A percentile compares a stretch with the other conserved stretches of the same genome.
Evolutionary conservation across 148 eudicot species (phyloP).

Genomic region (Rhododendron henanense): DNA sequence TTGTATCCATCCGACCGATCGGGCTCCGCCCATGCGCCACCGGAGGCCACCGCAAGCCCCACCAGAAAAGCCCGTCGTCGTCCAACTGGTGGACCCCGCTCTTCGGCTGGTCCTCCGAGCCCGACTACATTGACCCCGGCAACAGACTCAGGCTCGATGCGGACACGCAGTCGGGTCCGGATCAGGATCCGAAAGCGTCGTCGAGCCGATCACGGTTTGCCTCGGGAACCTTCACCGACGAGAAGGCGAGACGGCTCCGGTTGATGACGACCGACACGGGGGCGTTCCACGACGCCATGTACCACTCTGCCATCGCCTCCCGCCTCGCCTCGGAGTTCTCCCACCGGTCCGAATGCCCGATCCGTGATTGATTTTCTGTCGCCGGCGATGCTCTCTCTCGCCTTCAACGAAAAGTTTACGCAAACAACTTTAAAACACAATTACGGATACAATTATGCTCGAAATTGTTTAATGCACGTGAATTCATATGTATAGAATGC

Average conservation of each 20-base stretch:
- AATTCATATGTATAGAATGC: too few species aligned
- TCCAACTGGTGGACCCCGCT: too few species aligned
- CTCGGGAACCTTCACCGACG: conserved; percentile 36
- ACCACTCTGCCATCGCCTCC: conserved; percentile 50
- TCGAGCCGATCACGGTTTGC: conserved; percentile 12
- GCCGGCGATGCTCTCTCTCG: too few species aligned
- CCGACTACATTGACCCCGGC: too few species aligned
- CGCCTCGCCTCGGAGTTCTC: conserved; percentile 43
- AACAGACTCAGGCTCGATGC: background rate
- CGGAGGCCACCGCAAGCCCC: background rate
- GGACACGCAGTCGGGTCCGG: background rate
- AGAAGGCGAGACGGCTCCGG: conserved; percentile 42
- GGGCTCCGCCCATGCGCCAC: background rate
- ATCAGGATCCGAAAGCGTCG: background rate
- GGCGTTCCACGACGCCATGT: conserved; percentile 40
- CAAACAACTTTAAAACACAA: too few species aligned
- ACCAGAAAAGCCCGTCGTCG: background rate
- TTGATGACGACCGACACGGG: conserved; percentile 32
- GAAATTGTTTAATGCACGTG: too few species aligned
- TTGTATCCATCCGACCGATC: conserved; percentile 9
- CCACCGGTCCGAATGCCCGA: background rate
- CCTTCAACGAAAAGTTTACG: background rate
- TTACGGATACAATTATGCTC: too few species aligned
- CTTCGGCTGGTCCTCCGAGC: too few species aligned
- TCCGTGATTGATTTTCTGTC: background rate